These are phyloP conservation scores for Metschnikowia reukaufii DNA, from an alignment of 805 yeast genomes.

Conservation along the genomic window DNA sequence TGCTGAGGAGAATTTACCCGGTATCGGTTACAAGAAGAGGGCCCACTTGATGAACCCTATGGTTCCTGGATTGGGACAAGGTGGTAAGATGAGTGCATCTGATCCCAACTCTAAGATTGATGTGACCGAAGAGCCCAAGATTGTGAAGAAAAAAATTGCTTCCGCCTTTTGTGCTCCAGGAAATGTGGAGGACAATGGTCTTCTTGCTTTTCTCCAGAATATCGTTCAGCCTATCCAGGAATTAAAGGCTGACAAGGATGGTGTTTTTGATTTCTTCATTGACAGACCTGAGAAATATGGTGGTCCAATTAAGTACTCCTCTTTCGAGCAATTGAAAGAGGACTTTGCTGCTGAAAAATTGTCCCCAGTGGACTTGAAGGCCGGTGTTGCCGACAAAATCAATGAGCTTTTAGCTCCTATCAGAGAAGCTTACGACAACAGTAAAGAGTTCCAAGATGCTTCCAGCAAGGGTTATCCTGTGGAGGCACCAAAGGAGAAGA, in stretches of 20 bases:
- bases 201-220: conserved; percentile 79
- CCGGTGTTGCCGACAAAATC: conserved; percentile 86
- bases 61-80: conserved; percentile 97
- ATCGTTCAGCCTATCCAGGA: conserved; percentile 86
- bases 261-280: conserved; percentile 64
- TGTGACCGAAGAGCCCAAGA: conserved; percentile 82
- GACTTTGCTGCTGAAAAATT: conserved; percentile 74
- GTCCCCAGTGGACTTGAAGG: conserved; percentile 90
- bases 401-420: conserved; percentile 81
- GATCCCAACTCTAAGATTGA: conserved; percentile 98
- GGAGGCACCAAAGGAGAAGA: conserved; percentile 57
- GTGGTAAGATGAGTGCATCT: conserved; percentile 98
- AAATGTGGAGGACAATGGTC: conserved; percentile 82
- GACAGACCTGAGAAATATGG: conserved; percentile 97
- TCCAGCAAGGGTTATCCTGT: conserved; percentile 82
- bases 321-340: conserved; percentile 65
- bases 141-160: conserved; percentile 84
- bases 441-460: conserved; percentile 73
- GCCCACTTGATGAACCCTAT: conserved; percentile 98
- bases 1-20: conserved; percentile 90
- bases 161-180: conserved; percentile 97
- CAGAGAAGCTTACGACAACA: conserved; percentile 61
- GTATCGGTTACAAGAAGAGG: conserved; percentile 91
- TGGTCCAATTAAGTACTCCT: conserved; percentile 75
- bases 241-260: conserved; percentile 57